Evolutionary conservation across 1,284 basidiomycete genomes (phyloP).

Genomic region (Leucoagaricus sp.): DNA sequence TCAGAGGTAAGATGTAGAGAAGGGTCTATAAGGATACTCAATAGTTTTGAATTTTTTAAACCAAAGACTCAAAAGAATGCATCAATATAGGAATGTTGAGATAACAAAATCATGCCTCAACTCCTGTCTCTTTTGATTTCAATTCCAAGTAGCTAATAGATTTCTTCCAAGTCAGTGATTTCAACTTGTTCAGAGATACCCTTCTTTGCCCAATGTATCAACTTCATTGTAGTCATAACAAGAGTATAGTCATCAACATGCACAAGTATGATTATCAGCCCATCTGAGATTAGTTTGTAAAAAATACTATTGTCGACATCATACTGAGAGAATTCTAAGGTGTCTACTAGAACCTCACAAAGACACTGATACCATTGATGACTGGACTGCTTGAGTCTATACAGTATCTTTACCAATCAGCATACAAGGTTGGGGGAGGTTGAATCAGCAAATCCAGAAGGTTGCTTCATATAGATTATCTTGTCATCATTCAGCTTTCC

Average conservation of each 20-base stretch:
- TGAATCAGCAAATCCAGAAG: no score
- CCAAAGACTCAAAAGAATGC: slow-evolving; percentile 21
- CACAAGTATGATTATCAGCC: slow-evolving; percentile 11
- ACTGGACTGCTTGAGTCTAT: slow-evolving; percentile 32
- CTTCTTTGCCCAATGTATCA: no score
- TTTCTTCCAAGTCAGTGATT: no score
- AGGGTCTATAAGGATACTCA: slow-evolving; percentile 27
- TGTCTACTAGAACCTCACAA: slow-evolving; percentile 11
- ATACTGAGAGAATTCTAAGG: slow-evolving; percentile 17
- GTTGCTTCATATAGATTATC: no score
- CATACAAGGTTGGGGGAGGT: no score
- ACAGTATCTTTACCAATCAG: no score
- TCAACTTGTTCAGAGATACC: no score
- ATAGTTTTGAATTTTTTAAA: slow-evolving; percentile 24
- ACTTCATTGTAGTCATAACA: no score
- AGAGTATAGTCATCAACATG: slow-evolving; percentile 26
- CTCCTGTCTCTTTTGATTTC: not conserved
- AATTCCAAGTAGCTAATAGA: slow-evolving; percentile 9
- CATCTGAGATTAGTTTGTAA: slow-evolving; percentile 9
- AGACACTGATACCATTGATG: slow-evolving; percentile 23
- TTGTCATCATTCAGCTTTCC: no score
- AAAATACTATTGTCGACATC: slow-evolving; percentile 24
- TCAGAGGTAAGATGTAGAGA: slow-evolving; percentile 23
- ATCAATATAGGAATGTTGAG: slow-evolving; percentile 23
- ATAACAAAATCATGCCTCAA: slow-evolving; percentile 10